Evolutionary conservation across 192 early-diverging fungal genomes (phyloP).

Genomic region (Chytriomyces sp.): DNA sequence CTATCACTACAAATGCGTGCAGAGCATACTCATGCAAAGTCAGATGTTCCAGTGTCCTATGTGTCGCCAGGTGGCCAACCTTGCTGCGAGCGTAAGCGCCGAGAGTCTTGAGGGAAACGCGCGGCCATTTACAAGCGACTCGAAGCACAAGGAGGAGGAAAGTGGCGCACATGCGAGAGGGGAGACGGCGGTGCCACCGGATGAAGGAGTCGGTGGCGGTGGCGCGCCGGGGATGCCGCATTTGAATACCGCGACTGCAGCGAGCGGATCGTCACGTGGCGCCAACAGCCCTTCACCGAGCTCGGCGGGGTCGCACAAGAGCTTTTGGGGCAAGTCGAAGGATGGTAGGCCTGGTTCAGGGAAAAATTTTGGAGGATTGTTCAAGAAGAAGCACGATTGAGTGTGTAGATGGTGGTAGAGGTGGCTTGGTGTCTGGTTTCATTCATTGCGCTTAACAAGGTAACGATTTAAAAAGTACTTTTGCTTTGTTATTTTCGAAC

Average conservation of each 20-base stretch:
- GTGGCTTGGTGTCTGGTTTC: no score
- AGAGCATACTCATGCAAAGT: constrained; percentile 44
- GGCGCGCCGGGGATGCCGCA: not conserved
- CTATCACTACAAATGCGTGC: constrained; percentile 66
- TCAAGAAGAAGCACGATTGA: not conserved
- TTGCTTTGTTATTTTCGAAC: no score
- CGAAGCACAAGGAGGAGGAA: not conserved
- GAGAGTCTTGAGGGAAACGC: constrained; percentile 40
- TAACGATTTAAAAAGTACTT: no score
- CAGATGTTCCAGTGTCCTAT: constrained; percentile 68
- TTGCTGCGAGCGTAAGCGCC: constrained; percentile 54
- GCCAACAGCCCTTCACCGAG: not conserved
- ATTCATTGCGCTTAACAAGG: no score
- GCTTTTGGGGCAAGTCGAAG: constrained; percentile 1
- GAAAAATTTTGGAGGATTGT: constrained; percentile 14
- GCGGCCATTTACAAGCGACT: not conserved
- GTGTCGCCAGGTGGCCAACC: constrained; percentile 65
- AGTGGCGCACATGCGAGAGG: constrained; percentile 2
- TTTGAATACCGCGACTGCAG: not conserved
- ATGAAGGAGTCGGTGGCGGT: no score
- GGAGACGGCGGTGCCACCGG: constrained; percentile 23
- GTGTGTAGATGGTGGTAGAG: no score
- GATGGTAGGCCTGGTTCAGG: constrained; percentile 1
- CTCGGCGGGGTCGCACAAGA: not conserved
- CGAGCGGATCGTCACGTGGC: not conserved